phyloP scores from a whole-genome alignment of 306 rosid species.

The Dalbergia cochinchinensis region DNA sequence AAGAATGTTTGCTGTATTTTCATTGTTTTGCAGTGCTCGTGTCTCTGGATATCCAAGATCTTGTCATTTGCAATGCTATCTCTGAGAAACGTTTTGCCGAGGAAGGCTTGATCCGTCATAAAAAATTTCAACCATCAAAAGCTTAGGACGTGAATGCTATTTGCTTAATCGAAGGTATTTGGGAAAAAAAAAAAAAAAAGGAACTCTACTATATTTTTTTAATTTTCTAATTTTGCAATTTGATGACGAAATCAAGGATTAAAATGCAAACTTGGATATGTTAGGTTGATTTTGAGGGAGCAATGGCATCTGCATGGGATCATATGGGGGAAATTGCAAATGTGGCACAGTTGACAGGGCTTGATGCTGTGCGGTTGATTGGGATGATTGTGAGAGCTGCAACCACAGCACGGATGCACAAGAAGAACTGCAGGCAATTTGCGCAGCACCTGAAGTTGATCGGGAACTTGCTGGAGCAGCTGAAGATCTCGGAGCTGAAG shows the following conservation, averaged over 20 bases:
- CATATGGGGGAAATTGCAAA: slow-evolving; percentile 84
- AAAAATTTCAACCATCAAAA: slow-evolving; percentile 1
- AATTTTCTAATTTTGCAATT: not conserved
- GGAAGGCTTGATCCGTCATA: slow-evolving; percentile 57
- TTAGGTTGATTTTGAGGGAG: slow-evolving; percentile 49
- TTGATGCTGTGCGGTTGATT: slow-evolving; percentile 84
- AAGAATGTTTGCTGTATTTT: slow-evolving; percentile 28
- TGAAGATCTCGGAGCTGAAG: slow-evolving; percentile 95
- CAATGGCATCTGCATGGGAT: slow-evolving; percentile 81
- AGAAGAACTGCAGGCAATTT: slow-evolving; percentile 92
- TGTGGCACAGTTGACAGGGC: slow-evolving; percentile 86
- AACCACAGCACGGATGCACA: slow-evolving; percentile 92
- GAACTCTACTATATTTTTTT: not conserved
- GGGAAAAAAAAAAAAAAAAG: not conserved
- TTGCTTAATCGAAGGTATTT: slow-evolving; percentile 18
- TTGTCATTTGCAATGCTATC: slow-evolving; percentile 41
- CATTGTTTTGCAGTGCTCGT: slow-evolving; percentile 36
- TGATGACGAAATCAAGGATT: slow-evolving; percentile 13
- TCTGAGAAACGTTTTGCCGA: slow-evolving; percentile 39
- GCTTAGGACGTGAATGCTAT: not conserved
- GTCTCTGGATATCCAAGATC: slow-evolving; percentile 60
- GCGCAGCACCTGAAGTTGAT: slow-evolving; percentile 92
- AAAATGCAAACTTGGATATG: not conserved
- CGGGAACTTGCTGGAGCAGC: slow-evolving; percentile 93
- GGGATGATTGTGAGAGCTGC: slow-evolving; percentile 90